Evolutionary conservation across 345 rosid species (phyloP), one percentile per base, ranked within the genome.

Genomic region (Trapa incisa): DNA sequence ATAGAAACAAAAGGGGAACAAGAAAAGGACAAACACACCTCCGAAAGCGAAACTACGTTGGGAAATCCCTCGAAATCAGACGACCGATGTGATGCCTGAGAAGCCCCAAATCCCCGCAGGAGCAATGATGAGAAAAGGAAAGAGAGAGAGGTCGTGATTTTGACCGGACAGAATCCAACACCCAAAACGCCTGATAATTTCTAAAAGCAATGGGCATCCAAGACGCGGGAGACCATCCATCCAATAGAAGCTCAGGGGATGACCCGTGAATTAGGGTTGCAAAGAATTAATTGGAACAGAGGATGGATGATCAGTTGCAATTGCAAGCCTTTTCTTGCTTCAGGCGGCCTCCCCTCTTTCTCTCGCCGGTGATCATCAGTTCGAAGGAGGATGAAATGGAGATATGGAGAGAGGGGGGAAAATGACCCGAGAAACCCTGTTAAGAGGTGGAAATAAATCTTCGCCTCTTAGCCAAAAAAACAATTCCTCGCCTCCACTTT

Each of bases 31-130:
- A 17, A 63, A 70, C 68, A 37, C 75, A 87, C 89, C 92, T 87
- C 69, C 87, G 80, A 76, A 72, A 71, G 77, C 84, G 86, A 76
- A 80, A 73, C 83, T 83, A 86, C 85, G 87, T 81, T 61, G 83
- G 72, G 78, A 1, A 64, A 81, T 13, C 71, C 52, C 64, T 64
- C n/a, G 5, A 65, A 43, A 65, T 65, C 65, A 71, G 47, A 56
- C 54, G 45, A 47, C 22, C 43, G 61, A 41, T 58, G 70, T 39
- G 48, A 53, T 65, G 68, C 71, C 75, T 68, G 71, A 53, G 73
- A 72, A 78, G 76, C 75, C 60, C 60, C 33, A 54, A 22, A 54
- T 53, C 60, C 60, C 60, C 60, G 10, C 10, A 35, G 22, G 32
- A 58, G 15, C 38, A 38, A 58, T 58, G 11, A 45, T 45, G 58